Evolutionary conservation across 108 stramenopile species (phyloP), one percentile per base, ranked within the genome.

Genomic region (Skeletonema costatum): DNA sequence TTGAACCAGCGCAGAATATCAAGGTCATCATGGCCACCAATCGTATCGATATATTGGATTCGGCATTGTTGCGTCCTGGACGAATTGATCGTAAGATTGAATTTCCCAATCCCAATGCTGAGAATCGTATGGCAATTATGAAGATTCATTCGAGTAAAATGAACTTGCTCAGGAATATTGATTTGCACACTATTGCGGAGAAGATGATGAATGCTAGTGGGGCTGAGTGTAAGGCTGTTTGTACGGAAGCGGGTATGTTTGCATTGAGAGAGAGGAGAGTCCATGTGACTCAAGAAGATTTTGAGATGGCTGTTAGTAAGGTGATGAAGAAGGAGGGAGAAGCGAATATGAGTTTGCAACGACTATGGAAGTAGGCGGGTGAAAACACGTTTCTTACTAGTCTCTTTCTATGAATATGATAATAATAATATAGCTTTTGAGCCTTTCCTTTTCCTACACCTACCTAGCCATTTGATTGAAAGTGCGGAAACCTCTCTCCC

Each of bases 251-350:
- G 14, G 99, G 99, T 70, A 99, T 99, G 99, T 99, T 98, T 85
- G 99, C 99, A n/a, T 80, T 99, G 66, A 85, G 99, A 70, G 98
- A 99, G 86, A 89, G 98, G 71, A 92, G 98, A 60, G 97, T 99
- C 33, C 98, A 99, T 85, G 98, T 99, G 2, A 99, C 98, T 3
- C 99, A 99, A 86, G 99, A 99, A 84, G 99, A 99, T 89, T 99
- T 99, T 80, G 98, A 98, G 87, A 99, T 99, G 99, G 98, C 98
- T 0, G 97, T 98, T 13, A 87, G 89, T 61, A 99, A 99, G 95
- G 99, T 99, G 68, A 99, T 99, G 99, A 98, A 98, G 98, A 99
- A 99, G 93, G 98, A 99, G 53, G 81, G 87, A 32, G 99, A 99
- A 60, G 67, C 87, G 65, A 98, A 99, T 87, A 87, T 98, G 74